Evolutionary conservation across 2,329 filamentous ascomycete genomes (phyloP).

Genomic region (Scolecobasidium constrictum): DNA sequence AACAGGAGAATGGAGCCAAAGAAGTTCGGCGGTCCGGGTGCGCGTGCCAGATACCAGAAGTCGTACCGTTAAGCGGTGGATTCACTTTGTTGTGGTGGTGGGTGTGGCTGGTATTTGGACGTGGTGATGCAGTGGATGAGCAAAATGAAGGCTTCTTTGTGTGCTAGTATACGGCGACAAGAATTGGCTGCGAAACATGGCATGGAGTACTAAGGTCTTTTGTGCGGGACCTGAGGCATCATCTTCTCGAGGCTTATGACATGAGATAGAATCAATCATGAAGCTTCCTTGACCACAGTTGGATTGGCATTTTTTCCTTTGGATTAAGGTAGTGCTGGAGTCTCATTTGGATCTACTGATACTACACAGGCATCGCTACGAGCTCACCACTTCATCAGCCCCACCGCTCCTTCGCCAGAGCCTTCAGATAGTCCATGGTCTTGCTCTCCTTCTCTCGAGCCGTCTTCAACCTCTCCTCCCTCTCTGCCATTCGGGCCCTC

Average conservation of each 20-base stretch:
- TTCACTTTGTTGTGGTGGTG: too few relatives aligned
- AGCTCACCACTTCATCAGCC: constrained; percentile 40
- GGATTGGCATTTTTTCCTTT: too few relatives aligned
- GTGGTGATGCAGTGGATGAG: background rate
- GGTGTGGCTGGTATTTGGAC: constrained; percentile 6
- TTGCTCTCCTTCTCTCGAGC: constrained; percentile 69
- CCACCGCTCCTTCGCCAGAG: constrained; percentile 70
- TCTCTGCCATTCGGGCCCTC: constrained; percentile 63
- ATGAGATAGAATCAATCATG: background rate
- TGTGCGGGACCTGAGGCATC: background rate
- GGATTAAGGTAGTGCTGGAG: too few relatives aligned
- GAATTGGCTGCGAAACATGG: background rate
- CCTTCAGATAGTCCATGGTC: constrained; percentile 71
- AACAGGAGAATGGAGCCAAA: constrained; percentile 99
- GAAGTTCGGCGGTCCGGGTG: constrained; percentile 92
- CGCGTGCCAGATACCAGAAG: constrained; percentile 96
- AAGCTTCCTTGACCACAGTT: background rate
- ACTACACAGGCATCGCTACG: too few relatives aligned
- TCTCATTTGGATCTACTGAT: too few relatives aligned
- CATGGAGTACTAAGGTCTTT: background rate
- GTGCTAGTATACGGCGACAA: background rate
- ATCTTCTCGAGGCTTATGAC: background rate
- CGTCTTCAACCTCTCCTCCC: constrained; percentile 62
- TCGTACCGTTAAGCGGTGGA: constrained; percentile 76
- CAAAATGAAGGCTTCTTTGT: background rate